Conservation (phyloP, 352 stramenopile species). For the Pythium rishiriense region DNA sequence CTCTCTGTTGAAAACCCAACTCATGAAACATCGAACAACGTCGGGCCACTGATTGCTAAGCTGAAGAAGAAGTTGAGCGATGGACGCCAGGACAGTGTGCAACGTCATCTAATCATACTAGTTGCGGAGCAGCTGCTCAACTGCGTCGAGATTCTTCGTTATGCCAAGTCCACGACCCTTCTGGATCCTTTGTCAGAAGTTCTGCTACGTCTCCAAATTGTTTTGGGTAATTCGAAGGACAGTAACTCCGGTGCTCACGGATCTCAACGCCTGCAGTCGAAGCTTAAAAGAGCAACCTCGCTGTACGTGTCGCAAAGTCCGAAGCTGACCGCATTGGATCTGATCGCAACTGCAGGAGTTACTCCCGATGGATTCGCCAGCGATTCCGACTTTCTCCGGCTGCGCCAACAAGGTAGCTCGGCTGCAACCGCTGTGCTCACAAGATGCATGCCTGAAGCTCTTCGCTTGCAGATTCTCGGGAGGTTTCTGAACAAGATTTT, state of each 20-base stretch:
- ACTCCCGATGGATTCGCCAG: not conserved
- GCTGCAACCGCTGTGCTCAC: slow-evolving; percentile 3
- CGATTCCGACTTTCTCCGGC: not conserved
- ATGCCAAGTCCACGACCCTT: not conserved
- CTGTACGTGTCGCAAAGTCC: not conserved
- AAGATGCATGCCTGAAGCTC: not conserved
- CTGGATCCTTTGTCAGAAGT: not conserved
- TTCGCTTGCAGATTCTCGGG: slow-evolving; percentile 13
- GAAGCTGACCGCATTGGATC: slow-evolving; percentile 12
- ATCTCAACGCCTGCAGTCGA: slow-evolving; percentile 6
- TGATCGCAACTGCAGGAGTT: not conserved
- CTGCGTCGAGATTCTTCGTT: not conserved
- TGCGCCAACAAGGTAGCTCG: not conserved
- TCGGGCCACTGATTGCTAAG: slow-evolving; percentile 4
- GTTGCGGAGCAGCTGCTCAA: slow-evolving; percentile 19
- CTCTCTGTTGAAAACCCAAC: not conserved
- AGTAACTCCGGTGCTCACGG: not conserved
- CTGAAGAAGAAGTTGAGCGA: slow-evolving; percentile 1
- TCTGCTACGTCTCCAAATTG: slow-evolving; percentile 3
- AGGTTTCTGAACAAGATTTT: not conserved
- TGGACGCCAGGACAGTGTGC: not conserved
- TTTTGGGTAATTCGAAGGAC: not conserved
- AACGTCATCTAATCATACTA: not conserved
- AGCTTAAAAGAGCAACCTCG: slow-evolving; percentile 3
- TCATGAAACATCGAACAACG: not conserved